Conservation (phyloP, 805 yeast species). For the Candida germanica region DNA sequence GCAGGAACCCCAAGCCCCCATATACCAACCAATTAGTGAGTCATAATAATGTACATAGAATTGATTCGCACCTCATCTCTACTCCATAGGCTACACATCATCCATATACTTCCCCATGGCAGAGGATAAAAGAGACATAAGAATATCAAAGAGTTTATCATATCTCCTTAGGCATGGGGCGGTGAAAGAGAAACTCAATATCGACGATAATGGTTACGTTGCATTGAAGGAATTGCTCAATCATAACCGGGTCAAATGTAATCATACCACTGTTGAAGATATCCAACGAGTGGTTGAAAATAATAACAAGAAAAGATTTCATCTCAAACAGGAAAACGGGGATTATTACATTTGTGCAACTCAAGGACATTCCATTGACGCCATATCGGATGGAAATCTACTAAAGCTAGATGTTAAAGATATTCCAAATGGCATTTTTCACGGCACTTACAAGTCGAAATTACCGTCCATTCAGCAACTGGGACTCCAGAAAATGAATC, state of each 20-base stretch:
- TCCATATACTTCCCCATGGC: not conserved
- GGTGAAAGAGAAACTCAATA: conserved; percentile 55
- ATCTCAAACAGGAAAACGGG: conserved; percentile 33
- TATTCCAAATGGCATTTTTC: conserved; percentile 59
- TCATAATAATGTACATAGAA: too few species aligned
- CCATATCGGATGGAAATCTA: conserved; percentile 38
- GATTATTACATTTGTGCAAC: conserved; percentile 65
- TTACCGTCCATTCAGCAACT: conserved; percentile 39
- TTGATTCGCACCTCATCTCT: too few species aligned
- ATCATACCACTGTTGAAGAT: conserved; percentile 54
- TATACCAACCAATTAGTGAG: too few species aligned
- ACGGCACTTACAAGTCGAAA: conserved; percentile 71
- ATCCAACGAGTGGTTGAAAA: conserved; percentile 55
- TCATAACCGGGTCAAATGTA: conserved; percentile 57
- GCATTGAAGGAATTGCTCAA: conserved; percentile 48
- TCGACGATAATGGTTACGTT: conserved; percentile 69
- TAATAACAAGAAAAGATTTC: conserved; percentile 73
- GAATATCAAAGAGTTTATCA: conserved; percentile 71
- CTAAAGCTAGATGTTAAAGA: conserved; percentile 37
- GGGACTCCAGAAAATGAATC: conserved; percentile 55
- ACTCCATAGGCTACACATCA: too few species aligned
- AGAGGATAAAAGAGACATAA: conserved; percentile 38
- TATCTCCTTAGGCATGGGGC: conserved; percentile 89
- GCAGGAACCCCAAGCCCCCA: too few species aligned
- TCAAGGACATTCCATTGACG: conserved; percentile 81